Conservation (phyloP, 225 moss, liverwort and hornwort species). For the Asterella californica region DNA sequence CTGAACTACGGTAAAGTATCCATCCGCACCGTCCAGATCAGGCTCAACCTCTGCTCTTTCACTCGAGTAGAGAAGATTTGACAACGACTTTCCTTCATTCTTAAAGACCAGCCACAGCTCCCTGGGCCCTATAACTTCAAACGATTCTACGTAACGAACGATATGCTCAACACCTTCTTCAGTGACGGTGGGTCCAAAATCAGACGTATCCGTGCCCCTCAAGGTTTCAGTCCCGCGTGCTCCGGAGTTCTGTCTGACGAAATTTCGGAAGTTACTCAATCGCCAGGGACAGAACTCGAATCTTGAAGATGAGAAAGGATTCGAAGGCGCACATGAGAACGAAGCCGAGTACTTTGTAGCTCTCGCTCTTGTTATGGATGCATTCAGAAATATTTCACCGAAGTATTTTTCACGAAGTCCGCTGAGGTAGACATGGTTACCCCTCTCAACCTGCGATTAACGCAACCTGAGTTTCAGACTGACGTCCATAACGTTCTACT, state of each 20-base stretch:
- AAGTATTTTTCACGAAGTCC: slow-evolving; percentile 82
- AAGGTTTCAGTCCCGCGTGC: slow-evolving; percentile 20
- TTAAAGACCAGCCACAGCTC: slow-evolving; percentile 78
- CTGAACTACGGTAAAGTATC: slow-evolving; percentile 62
- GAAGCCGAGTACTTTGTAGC: slow-evolving; percentile 21
- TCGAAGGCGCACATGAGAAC: slow-evolving; percentile 19
- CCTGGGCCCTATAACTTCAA: slow-evolving; percentile 58
- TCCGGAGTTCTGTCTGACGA: not conserved
- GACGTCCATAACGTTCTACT: not conserved
- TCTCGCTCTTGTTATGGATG: slow-evolving; percentile 27
- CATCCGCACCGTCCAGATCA: slow-evolving; percentile 47
- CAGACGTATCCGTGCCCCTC: not conserved
- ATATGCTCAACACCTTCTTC: slow-evolving; percentile 42
- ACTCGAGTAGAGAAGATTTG: slow-evolving; percentile 54
- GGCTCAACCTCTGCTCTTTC: slow-evolving; percentile 37
- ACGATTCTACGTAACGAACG: slow-evolving; percentile 74
- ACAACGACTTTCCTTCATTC: slow-evolving; percentile 73
- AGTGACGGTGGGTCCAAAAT: not conserved
- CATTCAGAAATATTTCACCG: slow-evolving; percentile 65
- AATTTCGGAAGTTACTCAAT: not conserved
- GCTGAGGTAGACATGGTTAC: slow-evolving; percentile 61
- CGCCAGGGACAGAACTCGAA: slow-evolving; percentile 17
- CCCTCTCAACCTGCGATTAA: slow-evolving; percentile 62
- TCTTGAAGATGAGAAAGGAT: slow-evolving; percentile 4
- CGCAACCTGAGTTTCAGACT: not conserved